Percentiles rank a stretch among this genome's conserved stretches.
Evolutionary conservation across 805 yeast genomes (phyloP).

Genomic region (Yamadazyma ubonensis): DNA sequence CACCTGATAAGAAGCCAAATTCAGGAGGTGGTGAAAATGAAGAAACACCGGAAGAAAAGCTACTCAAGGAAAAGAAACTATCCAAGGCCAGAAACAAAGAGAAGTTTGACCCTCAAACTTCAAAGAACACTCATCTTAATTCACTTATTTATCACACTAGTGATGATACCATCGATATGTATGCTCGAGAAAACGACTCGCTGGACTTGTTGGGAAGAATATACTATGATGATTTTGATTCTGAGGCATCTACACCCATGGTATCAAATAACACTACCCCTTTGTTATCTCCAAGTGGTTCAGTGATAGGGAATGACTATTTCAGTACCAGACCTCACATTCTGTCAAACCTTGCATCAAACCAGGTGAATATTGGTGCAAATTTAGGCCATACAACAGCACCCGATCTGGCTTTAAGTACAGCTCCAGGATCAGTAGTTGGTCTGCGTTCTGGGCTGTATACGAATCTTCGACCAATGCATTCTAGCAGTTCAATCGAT

Average conservation of each 20-base stretch:
- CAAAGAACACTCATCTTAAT: constrained; percentile 37
- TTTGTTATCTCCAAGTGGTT: constrained; percentile 17
- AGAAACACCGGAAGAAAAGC: constrained; percentile 8
- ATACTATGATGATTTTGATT: constrained; percentile 44
- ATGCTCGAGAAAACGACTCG: constrained; percentile 35
- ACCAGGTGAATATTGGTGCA: not conserved
- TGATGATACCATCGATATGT: constrained; percentile 37
- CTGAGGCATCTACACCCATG: constrained; percentile 25
- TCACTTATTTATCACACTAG: constrained; percentile 39
- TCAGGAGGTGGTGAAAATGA: too few relatives aligned
- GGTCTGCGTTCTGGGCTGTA: constrained; percentile 9
- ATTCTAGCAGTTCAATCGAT: constrained; percentile 14
- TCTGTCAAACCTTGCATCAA: not conserved
- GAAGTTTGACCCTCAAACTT: constrained; percentile 26
- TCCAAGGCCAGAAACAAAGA: constrained; percentile 13
- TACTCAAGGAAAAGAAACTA: constrained; percentile 13
- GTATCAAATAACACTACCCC: constrained; percentile 20
- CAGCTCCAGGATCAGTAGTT: constrained; percentile 5
- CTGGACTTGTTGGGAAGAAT: constrained; percentile 43
- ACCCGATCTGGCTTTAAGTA: constrained; percentile 2
- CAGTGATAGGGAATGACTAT: constrained; percentile 13
- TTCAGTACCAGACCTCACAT: constrained; percentile 10
- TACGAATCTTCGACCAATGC: constrained; percentile 14
- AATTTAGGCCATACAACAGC: constrained; percentile 1
- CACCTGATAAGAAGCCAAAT: not conserved